Percentiles rank a stretch among this genome's conserved stretches.
Conservation (phyloP, 371 early-diverging fungal species). For the Mortierella sp. region DNA sequence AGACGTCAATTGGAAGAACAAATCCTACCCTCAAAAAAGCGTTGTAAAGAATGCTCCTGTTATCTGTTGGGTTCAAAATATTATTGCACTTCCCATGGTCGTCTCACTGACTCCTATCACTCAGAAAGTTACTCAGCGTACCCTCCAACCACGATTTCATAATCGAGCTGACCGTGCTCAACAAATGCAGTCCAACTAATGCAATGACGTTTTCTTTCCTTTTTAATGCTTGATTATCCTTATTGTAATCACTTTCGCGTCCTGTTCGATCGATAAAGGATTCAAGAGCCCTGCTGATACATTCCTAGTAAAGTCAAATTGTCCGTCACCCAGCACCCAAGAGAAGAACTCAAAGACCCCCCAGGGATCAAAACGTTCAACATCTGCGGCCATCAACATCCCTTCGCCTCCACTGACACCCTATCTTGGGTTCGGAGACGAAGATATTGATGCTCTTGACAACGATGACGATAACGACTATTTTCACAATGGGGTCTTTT, state of each 20-base stretch:
- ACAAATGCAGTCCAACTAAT: neutral
- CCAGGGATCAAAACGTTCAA: slow-evolving; percentile 27
- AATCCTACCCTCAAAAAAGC: no score
- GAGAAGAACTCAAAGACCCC: neutral
- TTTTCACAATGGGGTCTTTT: slow-evolving; percentile 12
- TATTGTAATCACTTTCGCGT: no score
- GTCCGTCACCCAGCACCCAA: neutral
- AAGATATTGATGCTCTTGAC: slow-evolving; percentile 3
- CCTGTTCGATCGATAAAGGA: slow-evolving; percentile 5
- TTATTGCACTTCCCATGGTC: neutral
- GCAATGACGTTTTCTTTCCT: neutral
- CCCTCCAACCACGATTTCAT: neutral
- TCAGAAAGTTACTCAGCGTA: no score
- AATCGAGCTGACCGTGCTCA: neutral
- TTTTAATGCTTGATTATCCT: no score
- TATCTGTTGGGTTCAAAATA: neutral
- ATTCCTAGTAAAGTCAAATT: no score
- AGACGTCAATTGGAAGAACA: no score
- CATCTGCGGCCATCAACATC: slow-evolving; percentile 38
- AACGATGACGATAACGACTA: neutral
- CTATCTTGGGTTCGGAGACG: slow-evolving; percentile 13
- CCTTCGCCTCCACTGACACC: slow-evolving; percentile 48
- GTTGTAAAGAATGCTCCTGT: no score
- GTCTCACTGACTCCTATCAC: no score
- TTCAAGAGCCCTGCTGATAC: neutral